Percentiles rank a stretch among this genome's conserved stretches.
phyloP scores from a whole-genome alignment of 768 basidiomycete species.

The Lactarius hengduanensis region DNA sequence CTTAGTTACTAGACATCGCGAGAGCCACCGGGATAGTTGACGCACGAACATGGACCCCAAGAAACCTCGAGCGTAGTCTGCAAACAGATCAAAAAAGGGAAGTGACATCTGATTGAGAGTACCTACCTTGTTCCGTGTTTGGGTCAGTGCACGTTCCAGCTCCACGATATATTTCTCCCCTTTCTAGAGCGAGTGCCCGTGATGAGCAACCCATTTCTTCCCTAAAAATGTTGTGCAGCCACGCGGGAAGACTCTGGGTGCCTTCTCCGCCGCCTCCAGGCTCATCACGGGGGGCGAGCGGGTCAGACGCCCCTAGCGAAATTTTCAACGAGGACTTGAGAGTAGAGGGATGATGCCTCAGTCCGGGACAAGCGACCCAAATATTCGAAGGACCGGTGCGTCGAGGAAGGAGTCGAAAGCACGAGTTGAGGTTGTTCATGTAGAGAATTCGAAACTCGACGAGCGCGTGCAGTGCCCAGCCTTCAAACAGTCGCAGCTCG shows the following conservation, averaged over 20 bases:
- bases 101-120: not conserved
- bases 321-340: too few relatives aligned
- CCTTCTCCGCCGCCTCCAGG: not conserved
- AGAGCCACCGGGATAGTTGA: not conserved
- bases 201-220: not conserved
- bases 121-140: not conserved
- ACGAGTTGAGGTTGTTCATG: not conserved
- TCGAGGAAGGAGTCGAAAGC: conserved; percentile 1
- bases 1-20: not conserved
- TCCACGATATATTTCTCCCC: conserved; percentile 11
- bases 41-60: not conserved
- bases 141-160: not conserved
- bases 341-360: too few relatives aligned
- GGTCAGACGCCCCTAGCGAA: too few relatives aligned
- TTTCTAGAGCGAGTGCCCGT: not conserved
- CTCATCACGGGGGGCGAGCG: not conserved
- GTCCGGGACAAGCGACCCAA: not conserved
- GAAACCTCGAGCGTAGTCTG: not conserved
- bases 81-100: not conserved
- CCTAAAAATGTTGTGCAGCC: not conserved
- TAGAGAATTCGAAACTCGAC: not conserved
- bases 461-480: not conserved
- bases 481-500: conserved; percentile 2
- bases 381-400: not conserved
- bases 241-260: not conserved